A percentile compares a stretch with the other conserved stretches of the same genome.
Conservation (phyloP, 192 early-diverging fungal species). For the Umbelopsis sp. region DNA sequence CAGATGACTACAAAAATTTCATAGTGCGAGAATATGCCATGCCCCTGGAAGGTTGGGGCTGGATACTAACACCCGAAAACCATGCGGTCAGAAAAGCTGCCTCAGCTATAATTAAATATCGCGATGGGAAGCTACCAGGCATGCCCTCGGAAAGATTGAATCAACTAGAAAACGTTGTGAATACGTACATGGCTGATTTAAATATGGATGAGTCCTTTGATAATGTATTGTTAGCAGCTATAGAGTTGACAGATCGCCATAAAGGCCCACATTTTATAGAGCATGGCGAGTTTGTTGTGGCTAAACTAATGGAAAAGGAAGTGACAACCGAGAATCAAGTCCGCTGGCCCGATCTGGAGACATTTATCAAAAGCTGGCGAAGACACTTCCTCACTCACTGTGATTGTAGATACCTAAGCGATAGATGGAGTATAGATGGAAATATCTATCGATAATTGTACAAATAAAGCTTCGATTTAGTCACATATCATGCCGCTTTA, state of each 20-base stretch:
- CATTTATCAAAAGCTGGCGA: constrained; percentile 34
- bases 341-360: constrained; percentile 34
- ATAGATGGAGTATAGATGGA: constrained; percentile 33
- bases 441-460: constrained; percentile 26
- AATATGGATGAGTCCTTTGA: neutral
- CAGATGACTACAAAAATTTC: constrained; percentile 30
- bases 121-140: constrained; percentile 1
- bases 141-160: neutral
- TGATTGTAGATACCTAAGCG: constrained; percentile 31
- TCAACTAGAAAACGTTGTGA: neutral
- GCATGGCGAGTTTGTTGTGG: constrained; percentile 30
- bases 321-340: neutral
- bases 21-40: constrained; percentile 24
- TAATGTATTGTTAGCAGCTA: neutral
- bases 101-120: constrained; percentile 26
- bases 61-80: constrained; percentile 29
- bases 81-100: constrained; percentile 34
- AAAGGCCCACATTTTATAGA: constrained; percentile 32
- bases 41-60: constrained; percentile 36
- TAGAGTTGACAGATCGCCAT: constrained; percentile 23
- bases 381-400: constrained; percentile 37
- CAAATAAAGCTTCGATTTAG: neutral
- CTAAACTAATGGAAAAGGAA: constrained; percentile 14
- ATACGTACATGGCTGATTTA: neutral
- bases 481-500: too few species aligned